phyloP scores from a whole-genome alignment of 1,139 yeast genomes.

The Pichia sp. region DNA sequence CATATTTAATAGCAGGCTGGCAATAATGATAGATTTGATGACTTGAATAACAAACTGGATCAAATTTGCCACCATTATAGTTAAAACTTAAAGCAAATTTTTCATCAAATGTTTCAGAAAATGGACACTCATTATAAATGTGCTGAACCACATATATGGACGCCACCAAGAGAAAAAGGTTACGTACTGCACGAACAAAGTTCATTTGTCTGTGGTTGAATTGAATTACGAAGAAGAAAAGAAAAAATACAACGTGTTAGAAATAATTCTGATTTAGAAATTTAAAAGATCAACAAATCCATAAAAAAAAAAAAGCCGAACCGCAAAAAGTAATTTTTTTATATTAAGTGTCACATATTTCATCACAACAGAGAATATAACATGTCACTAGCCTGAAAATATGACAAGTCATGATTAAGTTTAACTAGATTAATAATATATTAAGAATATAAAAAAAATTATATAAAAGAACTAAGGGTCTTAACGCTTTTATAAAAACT shows the following conservation, averaged over 20 bases:
- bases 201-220: slow-evolving; percentile 4
- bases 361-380: neutral
- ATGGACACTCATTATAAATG: slow-evolving; percentile 9
- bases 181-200: slow-evolving; percentile 3
- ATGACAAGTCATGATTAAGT: neutral
- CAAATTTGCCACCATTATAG: neutral
- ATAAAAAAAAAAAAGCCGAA: no score
- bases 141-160: slow-evolving; percentile 8
- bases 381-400: neutral
- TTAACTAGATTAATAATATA: neutral
- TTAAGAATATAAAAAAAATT: neutral
- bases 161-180: slow-evolving; percentile 2
- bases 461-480: neutral
- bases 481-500: neutral
- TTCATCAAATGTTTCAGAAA: slow-evolving; percentile 1
- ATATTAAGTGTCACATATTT: neutral
- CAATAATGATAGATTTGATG: slow-evolving; percentile 16
- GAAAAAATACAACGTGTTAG: neutral
- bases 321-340: neutral
- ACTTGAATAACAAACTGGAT: slow-evolving; percentile 20
- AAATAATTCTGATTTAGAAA: neutral
- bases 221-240: neutral
- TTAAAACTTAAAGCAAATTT: neutral
- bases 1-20: slow-evolving; percentile 16
- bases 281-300: neutral